phyloP scores from a whole-genome alignment of 345 rosid species.

The Gossypium ekmanianum region DNA sequence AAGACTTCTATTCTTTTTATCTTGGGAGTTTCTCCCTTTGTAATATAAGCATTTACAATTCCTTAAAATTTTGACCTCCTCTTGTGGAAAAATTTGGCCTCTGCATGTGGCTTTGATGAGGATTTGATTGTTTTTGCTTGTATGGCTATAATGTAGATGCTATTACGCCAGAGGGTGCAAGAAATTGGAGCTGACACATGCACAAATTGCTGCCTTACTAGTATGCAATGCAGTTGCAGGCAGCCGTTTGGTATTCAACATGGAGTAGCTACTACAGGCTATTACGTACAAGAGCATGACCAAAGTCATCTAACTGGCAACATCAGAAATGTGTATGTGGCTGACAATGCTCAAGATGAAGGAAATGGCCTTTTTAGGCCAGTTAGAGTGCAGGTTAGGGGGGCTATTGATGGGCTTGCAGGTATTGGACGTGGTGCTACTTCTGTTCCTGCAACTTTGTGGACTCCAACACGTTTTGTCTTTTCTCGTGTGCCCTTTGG shows the following conservation, averaged over 20 bases:
- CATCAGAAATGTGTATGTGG: conserved; percentile 59
- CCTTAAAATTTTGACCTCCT: conserved; percentile 5
- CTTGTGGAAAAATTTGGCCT: conserved; percentile 1
- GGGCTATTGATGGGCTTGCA: conserved; percentile 92
- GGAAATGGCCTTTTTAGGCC: conserved; percentile 76
- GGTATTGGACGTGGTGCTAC: conserved; percentile 89
- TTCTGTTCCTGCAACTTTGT: conserved; percentile 68
- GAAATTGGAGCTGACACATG: conserved; percentile 84
- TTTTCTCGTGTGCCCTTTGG: conserved; percentile 89
- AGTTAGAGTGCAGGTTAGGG: conserved; percentile 84
- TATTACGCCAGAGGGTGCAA: conserved; percentile 82
- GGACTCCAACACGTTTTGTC: conserved; percentile 90
- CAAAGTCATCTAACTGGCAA: conserved; percentile 50
- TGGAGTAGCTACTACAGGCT: conserved; percentile 50
- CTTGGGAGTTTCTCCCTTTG: conserved; percentile 5
- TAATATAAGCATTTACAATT: conserved; percentile 18
- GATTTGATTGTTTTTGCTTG: conserved; percentile 17
- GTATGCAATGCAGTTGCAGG: conserved; percentile 73
- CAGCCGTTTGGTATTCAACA: conserved; percentile 66
- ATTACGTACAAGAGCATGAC: conserved; percentile 72
- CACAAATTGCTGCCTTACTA: conserved; percentile 72
- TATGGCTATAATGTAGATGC: conserved; percentile 58
- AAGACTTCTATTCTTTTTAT: background rate
- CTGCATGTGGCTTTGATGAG: conserved; percentile 16
- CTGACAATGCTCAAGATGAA: conserved; percentile 68